Conservation (phyloP, 768 basidiomycete genomes). For the Dacryopinax primogenitus region DNA sequence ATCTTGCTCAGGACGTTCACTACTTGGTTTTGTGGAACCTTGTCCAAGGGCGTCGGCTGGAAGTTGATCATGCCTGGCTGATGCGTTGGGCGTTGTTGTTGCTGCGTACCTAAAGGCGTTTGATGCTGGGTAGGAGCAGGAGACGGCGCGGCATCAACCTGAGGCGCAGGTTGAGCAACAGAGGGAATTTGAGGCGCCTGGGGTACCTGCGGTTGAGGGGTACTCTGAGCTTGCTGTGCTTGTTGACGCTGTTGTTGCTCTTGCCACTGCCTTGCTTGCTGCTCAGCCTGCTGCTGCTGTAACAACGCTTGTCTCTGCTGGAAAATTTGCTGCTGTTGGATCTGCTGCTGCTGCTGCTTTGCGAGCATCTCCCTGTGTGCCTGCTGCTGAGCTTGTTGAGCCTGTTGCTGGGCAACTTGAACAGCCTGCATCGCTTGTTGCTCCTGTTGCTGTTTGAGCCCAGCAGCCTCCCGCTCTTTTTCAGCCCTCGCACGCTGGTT, state of each 20-base stretch:
- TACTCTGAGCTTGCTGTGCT: neutral
- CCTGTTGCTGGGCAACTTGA: conserved; percentile 5
- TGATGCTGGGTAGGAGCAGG: neutral
- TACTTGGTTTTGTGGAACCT: neutral
- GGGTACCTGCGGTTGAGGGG: neutral
- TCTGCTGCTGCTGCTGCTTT: conserved; percentile 11
- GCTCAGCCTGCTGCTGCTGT: conserved; percentile 9
- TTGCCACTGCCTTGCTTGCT: conserved; percentile 4
- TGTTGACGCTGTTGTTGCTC: conserved; percentile 8
- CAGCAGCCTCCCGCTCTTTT: neutral
- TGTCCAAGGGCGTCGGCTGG: neutral
- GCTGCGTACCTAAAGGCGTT: neutral
- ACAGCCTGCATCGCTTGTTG: neutral
- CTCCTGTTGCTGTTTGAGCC: neutral
- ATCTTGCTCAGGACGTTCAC: neutral
- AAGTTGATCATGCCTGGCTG: neutral
- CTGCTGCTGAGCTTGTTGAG: conserved; percentile 9
- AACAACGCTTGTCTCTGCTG: neutral
- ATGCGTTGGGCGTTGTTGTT: neutral
- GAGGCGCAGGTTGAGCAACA: conserved; percentile 1
- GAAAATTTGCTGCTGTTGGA: conserved; percentile 10
- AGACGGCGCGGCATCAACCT: neutral
- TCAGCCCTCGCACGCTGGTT: conserved; percentile 4
- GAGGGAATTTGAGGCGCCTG: neutral
- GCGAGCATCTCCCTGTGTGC: neutral